Evolutionary conservation across 2,329 filamentous ascomycete species (phyloP).

Genomic region (Didymella segeticola): DNA sequence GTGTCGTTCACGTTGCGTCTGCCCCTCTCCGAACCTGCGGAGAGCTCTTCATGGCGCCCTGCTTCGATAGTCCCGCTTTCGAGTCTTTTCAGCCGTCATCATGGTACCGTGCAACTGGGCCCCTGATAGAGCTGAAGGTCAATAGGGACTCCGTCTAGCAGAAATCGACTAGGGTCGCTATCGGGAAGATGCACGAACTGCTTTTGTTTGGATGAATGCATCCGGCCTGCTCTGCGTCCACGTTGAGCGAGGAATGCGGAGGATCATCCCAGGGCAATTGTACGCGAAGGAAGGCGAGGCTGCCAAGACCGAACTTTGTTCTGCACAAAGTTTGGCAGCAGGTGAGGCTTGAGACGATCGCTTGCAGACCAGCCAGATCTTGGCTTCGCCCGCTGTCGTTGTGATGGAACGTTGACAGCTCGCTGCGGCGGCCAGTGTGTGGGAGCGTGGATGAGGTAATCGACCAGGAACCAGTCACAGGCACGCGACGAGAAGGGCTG

Average conservation of each 20-base stretch:
- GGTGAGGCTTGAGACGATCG: conserved; percentile 26
- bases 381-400: conserved; percentile 28
- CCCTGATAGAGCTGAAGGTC: conserved; percentile 25
- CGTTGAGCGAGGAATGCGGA: conserved; percentile 16
- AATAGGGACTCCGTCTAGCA: neutral
- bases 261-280: conserved; percentile 12
- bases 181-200: conserved; percentile 8
- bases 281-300: conserved; percentile 20
- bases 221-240: conserved; percentile 16
- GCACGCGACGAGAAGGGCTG: conserved; percentile 33
- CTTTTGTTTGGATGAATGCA: conserved; percentile 11
- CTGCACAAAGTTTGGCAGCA: conserved; percentile 10
- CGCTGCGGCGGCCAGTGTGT: conserved; percentile 35
- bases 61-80: conserved; percentile 26
- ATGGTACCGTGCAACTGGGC: conserved; percentile 40
- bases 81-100: conserved; percentile 30
- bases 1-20: conserved; percentile 27
- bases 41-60: conserved; percentile 14
- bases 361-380: conserved; percentile 26
- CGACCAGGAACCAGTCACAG: conserved; percentile 12
- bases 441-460: conserved; percentile 37
- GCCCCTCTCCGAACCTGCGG: conserved; percentile 31
- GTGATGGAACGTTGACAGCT: conserved; percentile 42
- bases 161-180: neutral
- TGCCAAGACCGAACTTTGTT: conserved; percentile 21